These are phyloP conservation scores for Chalaropsis ovoidea DNA, from an alignment of 2,329 filamentous ascomycete species.

Conservation along the genomic window DNA sequence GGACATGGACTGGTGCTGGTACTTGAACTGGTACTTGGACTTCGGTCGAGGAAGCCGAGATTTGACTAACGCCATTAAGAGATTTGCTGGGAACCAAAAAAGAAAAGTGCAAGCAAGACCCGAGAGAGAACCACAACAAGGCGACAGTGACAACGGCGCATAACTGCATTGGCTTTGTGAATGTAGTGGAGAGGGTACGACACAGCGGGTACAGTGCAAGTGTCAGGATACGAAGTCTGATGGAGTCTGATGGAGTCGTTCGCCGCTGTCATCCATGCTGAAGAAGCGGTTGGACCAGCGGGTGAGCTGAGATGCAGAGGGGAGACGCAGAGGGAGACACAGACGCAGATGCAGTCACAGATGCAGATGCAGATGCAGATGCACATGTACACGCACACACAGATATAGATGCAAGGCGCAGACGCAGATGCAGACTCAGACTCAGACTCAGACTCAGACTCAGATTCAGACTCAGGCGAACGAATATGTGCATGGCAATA, in stretches of 20 bases:
- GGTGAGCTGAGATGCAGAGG: not conserved
- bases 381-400: not conserved
- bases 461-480: too few species aligned
- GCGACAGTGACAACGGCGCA: not conserved
- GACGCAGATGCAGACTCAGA: too few species aligned
- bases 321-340: not conserved
- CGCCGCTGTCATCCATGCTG: conserved; percentile 14
- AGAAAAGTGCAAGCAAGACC: not conserved
- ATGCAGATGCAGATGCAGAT: not conserved
- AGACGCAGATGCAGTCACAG: not conserved
- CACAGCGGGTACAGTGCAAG: not conserved
- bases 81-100: not conserved
- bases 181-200: too few species aligned
- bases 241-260: not conserved
- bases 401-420: not conserved
- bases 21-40: not conserved
- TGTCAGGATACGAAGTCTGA: not conserved
- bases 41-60: not conserved
- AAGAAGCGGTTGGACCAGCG: not conserved
- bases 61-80: not conserved
- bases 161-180: not conserved
- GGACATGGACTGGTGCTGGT: too few species aligned
- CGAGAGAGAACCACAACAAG: not conserved
- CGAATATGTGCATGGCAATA: too few species aligned
- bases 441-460: too few species aligned